A percentile compares a stretch with the other conserved stretches of the same genome.
These are phyloP conservation scores for Thalassiosira sp. DNA, from an alignment of 352 stramenopile species.

Conservation along the genomic window DNA sequence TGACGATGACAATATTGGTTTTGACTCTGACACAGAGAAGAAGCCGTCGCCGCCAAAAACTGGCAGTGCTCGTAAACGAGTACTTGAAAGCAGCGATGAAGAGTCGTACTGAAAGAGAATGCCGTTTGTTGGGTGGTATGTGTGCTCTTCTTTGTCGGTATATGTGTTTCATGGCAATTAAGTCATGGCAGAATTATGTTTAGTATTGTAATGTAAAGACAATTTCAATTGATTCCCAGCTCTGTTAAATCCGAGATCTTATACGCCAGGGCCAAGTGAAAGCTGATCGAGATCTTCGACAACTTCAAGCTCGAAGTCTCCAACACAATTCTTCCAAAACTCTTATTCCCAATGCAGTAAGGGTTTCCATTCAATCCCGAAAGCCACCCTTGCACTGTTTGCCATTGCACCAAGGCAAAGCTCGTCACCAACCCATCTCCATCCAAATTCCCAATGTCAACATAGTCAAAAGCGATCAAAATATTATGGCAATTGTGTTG, in stretches of 20 bases:
- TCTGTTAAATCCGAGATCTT: background rate
- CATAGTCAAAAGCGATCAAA: too few species aligned
- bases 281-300: too few species aligned
- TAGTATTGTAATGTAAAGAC: too few species aligned
- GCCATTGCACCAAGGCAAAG: background rate
- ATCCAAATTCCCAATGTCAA: background rate
- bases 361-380: background rate
- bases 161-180: too few species aligned
- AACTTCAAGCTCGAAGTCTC: too few species aligned
- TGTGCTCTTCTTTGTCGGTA: too few species aligned
- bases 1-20: constrained; percentile 25
- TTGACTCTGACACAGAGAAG: constrained; percentile 13
- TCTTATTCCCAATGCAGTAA: background rate
- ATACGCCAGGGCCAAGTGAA: background rate
- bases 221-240: background rate
- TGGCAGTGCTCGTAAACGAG: background rate
- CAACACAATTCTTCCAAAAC: background rate
- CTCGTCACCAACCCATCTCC: background rate
- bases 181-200: too few species aligned
- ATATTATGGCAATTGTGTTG: background rate
- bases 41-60: constrained; percentile 9
- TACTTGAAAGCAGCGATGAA: constrained; percentile 25
- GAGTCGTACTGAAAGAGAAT: constrained; percentile 5
- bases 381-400: background rate
- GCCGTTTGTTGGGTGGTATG: background rate